Conservation (phyloP, 352 stramenopile genomes). For the Peronospora farinosa region DNA sequence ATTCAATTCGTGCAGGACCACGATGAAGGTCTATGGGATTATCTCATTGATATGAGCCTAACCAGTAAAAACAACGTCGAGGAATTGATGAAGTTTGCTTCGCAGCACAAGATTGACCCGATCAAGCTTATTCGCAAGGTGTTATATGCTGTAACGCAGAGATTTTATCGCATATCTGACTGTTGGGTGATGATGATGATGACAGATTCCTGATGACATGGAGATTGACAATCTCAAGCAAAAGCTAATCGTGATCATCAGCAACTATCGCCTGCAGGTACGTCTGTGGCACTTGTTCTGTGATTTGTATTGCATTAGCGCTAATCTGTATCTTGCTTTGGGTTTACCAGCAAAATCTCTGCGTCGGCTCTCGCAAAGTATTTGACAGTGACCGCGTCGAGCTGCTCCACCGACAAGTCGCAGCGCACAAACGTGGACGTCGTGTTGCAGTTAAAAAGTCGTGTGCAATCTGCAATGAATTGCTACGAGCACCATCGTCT, state of each 20-base stretch:
- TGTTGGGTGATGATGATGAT: neutral
- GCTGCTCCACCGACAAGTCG: slow-evolving; percentile 60
- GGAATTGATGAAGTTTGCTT: slow-evolving; percentile 59
- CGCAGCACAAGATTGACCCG: slow-evolving; percentile 79
- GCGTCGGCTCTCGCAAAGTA: slow-evolving; percentile 63
- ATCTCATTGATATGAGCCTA: slow-evolving; percentile 75
- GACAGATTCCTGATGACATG: slow-evolving; percentile 78
- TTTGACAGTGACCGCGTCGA: slow-evolving; percentile 74
- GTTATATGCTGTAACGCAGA: neutral
- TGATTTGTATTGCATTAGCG: neutral
- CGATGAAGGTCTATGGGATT: slow-evolving; percentile 73
- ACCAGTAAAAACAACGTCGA: slow-evolving; percentile 73
- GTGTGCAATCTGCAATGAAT: slow-evolving; percentile 61
- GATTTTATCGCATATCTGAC: neutral
- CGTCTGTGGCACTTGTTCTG: neutral
- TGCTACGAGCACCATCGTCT: slow-evolving; percentile 42
- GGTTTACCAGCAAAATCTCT: slow-evolving; percentile 62
- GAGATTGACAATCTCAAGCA: slow-evolving; percentile 74
- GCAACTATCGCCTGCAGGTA: slow-evolving; percentile 81
- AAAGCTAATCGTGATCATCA: slow-evolving; percentile 71
- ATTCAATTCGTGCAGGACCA: slow-evolving; percentile 82
- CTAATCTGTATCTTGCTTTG: neutral
- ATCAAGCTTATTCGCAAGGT: slow-evolving; percentile 83
- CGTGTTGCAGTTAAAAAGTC: slow-evolving; percentile 50
- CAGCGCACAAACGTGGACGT: slow-evolving; percentile 51